Conservation (phyloP, 2,329 filamentous ascomycete genomes). For the Scedosporium aurantiacum region DNA sequence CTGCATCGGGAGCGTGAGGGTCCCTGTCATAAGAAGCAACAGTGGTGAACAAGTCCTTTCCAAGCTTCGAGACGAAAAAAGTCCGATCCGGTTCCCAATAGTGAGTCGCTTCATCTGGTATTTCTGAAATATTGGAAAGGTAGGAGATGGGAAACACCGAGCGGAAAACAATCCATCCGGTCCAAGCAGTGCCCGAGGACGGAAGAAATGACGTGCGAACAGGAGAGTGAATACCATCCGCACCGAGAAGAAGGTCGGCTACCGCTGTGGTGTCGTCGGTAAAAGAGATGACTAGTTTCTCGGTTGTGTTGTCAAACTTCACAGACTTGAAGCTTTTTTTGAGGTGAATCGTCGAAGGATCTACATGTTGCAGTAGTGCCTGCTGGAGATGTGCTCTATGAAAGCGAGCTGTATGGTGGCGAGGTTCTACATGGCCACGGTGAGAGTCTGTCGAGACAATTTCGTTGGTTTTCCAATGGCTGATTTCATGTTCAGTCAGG, state of each 20-base stretch:
- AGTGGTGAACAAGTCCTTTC: slow-evolving; percentile 28
- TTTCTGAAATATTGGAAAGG: slow-evolving; percentile 24
- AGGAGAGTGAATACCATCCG: slow-evolving; percentile 41
- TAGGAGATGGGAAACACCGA: slow-evolving; percentile 31
- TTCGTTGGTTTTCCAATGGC: slow-evolving; percentile 31
- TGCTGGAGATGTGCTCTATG: slow-evolving; percentile 38
- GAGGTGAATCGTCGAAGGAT: slow-evolving; percentile 28
- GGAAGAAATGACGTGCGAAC: slow-evolving; percentile 33
- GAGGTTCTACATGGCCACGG: slow-evolving; percentile 22
- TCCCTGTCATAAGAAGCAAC: slow-evolving; percentile 29
- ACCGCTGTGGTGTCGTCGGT: slow-evolving; percentile 30
- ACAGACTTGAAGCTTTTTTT: slow-evolving; percentile 28
- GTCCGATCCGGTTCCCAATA: slow-evolving; percentile 30
- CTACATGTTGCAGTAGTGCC: slow-evolving; percentile 33
- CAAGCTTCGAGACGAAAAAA: slow-evolving; percentile 31
- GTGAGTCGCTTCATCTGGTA: slow-evolving; percentile 31
- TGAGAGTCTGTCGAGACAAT: slow-evolving; percentile 31
- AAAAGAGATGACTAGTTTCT: slow-evolving; percentile 27
- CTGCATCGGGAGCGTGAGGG: slow-evolving; percentile 19
- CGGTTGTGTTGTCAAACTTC: slow-evolving; percentile 15
- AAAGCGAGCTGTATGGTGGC: slow-evolving; percentile 32
- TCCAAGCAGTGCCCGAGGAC: slow-evolving; percentile 26
- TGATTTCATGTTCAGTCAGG: slow-evolving; percentile 12
- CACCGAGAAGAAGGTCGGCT: slow-evolving; percentile 38
- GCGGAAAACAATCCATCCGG: slow-evolving; percentile 31